These are phyloP conservation scores for Castanospermum australe DNA, from an alignment of 306 rosid species.

Conservation along the genomic window DNA sequence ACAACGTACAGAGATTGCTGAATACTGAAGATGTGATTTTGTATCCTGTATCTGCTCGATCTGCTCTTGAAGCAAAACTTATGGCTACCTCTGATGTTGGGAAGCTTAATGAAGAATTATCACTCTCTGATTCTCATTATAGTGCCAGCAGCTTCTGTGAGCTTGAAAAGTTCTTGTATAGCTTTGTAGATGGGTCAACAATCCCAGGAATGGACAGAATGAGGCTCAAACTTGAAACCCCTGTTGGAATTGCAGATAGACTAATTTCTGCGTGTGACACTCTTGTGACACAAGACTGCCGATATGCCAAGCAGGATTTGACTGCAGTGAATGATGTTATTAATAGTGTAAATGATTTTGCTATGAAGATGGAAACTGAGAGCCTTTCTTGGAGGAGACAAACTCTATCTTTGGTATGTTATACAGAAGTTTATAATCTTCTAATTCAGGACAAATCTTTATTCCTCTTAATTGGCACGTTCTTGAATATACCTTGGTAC, in stretches of 20 bases:
- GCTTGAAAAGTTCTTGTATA: slow-evolving; percentile 75
- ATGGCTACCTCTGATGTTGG: slow-evolving; percentile 42
- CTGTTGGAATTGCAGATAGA: slow-evolving; percentile 81
- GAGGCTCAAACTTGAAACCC: slow-evolving; percentile 93
- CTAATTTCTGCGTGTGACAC: slow-evolving; percentile 67
- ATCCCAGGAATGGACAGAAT: slow-evolving; percentile 86
- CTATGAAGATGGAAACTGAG: slow-evolving; percentile 63
- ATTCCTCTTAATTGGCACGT: background rate
- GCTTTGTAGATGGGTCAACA: slow-evolving; percentile 90
- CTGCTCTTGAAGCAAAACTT: slow-evolving; percentile 90
- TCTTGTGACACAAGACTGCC: slow-evolving; percentile 74
- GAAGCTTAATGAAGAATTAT: slow-evolving; percentile 38
- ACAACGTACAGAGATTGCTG: slow-evolving; percentile 69
- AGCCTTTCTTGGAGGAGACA: slow-evolving; percentile 86
- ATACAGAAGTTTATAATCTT: background rate
- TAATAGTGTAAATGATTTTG: slow-evolving; percentile 60
- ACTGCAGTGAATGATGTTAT: slow-evolving; percentile 56
- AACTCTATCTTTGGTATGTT: slow-evolving; percentile 63
- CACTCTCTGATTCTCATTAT: slow-evolving; percentile 48
- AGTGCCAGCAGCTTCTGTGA: slow-evolving; percentile 61
- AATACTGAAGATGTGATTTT: slow-evolving; percentile 68
- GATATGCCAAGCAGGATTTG: slow-evolving; percentile 76
- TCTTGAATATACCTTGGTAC: slow-evolving; percentile 16
- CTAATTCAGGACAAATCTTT: slow-evolving; percentile 11
- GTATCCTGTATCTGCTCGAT: slow-evolving; percentile 90